Evolutionary conservation across 2,329 filamentous ascomycete genomes (phyloP).

Genomic region (Hypocreales sp.): DNA sequence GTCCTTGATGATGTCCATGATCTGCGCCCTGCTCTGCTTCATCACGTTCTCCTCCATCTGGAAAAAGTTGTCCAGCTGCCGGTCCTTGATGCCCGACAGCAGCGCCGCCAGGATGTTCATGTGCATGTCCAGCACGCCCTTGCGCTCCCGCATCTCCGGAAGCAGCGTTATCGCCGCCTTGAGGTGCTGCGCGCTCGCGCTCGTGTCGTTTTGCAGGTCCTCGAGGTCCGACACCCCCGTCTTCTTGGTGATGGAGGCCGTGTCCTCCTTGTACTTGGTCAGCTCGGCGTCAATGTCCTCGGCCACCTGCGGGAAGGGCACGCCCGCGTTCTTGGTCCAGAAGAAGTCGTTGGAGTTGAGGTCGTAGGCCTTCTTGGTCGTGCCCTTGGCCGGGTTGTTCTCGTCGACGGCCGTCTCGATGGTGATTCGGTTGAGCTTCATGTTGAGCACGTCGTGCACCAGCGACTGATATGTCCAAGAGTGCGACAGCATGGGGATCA

Average conservation of each 20-base stretch:
- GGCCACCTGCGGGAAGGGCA: constrained; percentile 88
- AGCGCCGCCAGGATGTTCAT: constrained; percentile 90
- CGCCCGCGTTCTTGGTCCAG: constrained; percentile 81
- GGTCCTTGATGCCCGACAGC: constrained; percentile 71
- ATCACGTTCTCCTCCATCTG: constrained; percentile 85
- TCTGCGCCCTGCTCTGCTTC: constrained; percentile 80
- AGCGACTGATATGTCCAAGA: constrained; percentile 72
- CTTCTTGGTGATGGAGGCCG: constrained; percentile 85
- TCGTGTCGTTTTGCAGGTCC: constrained; percentile 79
- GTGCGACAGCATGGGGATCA: constrained; percentile 97
- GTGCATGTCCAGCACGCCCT: constrained; percentile 90
- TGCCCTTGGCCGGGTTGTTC: constrained; percentile 54
- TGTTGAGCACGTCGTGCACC: constrained; percentile 47
- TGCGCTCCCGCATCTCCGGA: constrained; percentile 83
- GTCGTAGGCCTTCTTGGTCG: constrained; percentile 81
- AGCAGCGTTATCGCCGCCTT: constrained; percentile 90
- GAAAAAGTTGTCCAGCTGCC: constrained; percentile 91
- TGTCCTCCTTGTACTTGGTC: constrained; percentile 89
- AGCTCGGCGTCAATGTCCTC: constrained; percentile 92
- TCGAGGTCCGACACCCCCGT: constrained; percentile 87
- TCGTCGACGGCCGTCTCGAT: constrained; percentile 76
- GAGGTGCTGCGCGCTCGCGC: constrained; percentile 79
- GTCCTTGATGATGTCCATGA: constrained; percentile 75
- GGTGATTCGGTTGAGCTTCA: constrained; percentile 77
- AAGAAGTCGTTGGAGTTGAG: constrained; percentile 86